Percentiles rank a stretch among this genome's conserved stretches.
These are phyloP conservation scores for Acacia melanoxylon DNA, from an alignment of 306 rosid species.

Conservation along the genomic window DNA sequence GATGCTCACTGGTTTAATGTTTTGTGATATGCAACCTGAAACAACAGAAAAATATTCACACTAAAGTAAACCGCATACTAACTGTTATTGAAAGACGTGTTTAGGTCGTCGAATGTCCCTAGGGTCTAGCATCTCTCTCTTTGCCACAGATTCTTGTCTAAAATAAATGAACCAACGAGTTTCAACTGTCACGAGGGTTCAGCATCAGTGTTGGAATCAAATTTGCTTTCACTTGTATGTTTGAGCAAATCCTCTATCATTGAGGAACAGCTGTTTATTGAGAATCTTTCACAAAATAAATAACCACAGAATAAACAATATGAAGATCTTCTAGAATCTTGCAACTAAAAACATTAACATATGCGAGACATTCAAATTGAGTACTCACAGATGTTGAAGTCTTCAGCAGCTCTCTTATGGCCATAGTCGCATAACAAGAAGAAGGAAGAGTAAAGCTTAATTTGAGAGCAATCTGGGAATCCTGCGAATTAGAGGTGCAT, in stretches of 20 bases:
- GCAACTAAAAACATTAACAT: background rate
- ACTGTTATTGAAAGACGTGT: background rate
- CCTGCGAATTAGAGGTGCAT: conserved; percentile 44
- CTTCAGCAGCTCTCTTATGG: conserved; percentile 94
- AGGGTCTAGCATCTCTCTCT: background rate
- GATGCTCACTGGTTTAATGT: conserved; percentile 56
- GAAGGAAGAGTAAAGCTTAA: conserved; percentile 86
- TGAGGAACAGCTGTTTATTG: no score
- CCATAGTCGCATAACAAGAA: conserved; percentile 96
- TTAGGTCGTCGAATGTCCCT: background rate
- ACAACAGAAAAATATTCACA: conserved; percentile 15
- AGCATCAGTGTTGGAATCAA: no score
- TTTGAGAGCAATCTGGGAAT: conserved; percentile 76
- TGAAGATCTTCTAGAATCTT: background rate
- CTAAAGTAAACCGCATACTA: background rate
- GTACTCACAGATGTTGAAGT: conserved; percentile 89
- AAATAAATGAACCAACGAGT: no score
- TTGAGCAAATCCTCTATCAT: no score
- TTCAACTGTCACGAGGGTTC: no score
- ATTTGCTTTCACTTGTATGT: no score
- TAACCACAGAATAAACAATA: background rate
- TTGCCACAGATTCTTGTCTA: background rate
- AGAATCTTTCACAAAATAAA: background rate
- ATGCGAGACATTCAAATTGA: background rate
- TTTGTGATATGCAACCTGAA: conserved; percentile 95